Base-by-base conservation (phyloP, 768 basidiomycete species). In the Trametes gibbosa region DNA sequence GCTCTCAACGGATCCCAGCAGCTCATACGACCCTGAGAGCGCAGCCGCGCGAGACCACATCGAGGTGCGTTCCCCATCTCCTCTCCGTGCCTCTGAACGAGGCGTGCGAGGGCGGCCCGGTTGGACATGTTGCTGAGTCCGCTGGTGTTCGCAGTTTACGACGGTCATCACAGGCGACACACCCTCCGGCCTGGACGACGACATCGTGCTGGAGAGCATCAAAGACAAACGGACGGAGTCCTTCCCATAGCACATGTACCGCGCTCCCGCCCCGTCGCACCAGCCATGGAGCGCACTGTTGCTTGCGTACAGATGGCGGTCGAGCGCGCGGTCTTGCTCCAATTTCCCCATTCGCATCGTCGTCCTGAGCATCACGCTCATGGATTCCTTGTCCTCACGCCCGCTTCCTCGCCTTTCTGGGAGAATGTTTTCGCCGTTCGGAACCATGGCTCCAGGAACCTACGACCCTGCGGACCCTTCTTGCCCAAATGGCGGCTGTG, bases 91-190 rank as follows among this genome's bases (percentile, higher is more conserved):
- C 39, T n/a, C 27, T 25, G 5, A 23, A n/a, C 29, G n/a, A n/a
- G n/a, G n/a, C n/a, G n/a, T n/a, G n/a, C n/a, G n/a, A n/a, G n/a
- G n/a, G n/a, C 23, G 27, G 23, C 27, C 27, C 37, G 19, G 10
- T 27, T 40, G 47, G 5, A 13, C 16, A n/a, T 13, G 34, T 39
- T 5, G 32, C 29, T 34, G 43, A 34, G 19, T 5, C 17, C 1
- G 12, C 21, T 29, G 21, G 5, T 32, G 5, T 32, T 12, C n/a
- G 32, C 24, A 59, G 58, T 59, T 59, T 32, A 59, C 58, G 47
- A 59, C 58, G 27, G 58, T 59, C 5, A 59, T 59, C 40, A 25
- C 52, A 40, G 58, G 52, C 13, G 52, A 35, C 40, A 40, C 42
- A 17, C 7, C 42, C 17, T 51, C 50, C 43, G 37, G 37, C 7